Evolutionary conservation across 2,329 filamentous ascomycete species (phyloP), one percentile per base, ranked within the genome.

Genomic region (Cladosporium sp.): DNA sequence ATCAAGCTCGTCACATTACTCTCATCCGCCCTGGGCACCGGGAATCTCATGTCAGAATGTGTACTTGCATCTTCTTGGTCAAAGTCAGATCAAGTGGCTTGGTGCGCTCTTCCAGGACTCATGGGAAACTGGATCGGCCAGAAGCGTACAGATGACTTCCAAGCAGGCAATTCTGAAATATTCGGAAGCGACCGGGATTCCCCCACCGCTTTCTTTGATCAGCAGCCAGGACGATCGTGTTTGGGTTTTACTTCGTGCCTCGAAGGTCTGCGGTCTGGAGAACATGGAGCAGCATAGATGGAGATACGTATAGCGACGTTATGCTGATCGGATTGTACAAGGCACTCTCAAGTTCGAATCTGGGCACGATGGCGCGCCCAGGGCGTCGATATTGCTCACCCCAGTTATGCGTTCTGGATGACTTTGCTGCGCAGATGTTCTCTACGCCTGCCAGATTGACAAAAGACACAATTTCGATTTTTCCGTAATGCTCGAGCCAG

Each of bases 261-360:
- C 9, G 4, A 11, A 35, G n/a, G 4, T 35, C 34, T 11, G 9
- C 34, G 34, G 34, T 11, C n/a, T 35, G 7, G 4, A 35, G 34
- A 11, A 35, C 10, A 9, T 11, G 9, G 34, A 4, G 10, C 7
- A 35, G 9, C 9, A 69, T 64, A 16, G 57, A 53, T 35, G 63
- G 60, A 31, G 68, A 66, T 43, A 68, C 67, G 52, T 67, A 69
- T 4, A 70, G 59, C 31, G 66, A 62, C 40, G 60, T 62, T 53
- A 70, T 66, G 50, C 62, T 61, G 14, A 72, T 63, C 6, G 68
- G 68, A 58, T 71, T 68, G 52, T 69, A 67, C 10, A 68, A 53
- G 34, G 38, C 59, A 50, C 57, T 59, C 48, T 66, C 60, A 46
- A 70, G 68, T 37, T 58, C 49, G 53, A 68, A 67, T 52, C 66